Base-by-base conservation (phyloP, 2,329 filamentous ascomycete species). In the Colletotrichum kahawae region DNA sequence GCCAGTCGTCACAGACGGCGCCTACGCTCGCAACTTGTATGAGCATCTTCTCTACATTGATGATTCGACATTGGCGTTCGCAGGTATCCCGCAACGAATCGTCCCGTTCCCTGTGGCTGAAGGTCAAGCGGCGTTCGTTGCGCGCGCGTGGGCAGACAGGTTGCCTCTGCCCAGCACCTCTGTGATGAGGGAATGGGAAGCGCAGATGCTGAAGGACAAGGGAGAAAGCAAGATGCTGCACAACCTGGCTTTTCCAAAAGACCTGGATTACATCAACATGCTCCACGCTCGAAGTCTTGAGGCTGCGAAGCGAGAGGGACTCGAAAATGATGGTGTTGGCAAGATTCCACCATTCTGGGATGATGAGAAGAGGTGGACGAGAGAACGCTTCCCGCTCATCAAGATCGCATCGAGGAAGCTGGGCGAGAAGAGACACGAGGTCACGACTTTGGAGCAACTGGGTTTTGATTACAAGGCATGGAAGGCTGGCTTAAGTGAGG, bases 21-120 rank as follows among this genome's bases (percentile, higher is more conserved):
- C 86, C 60, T 87, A 91, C 64, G 90, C 92, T 1, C 83, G 89
- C 54, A 88, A 90, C 69, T 85, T 93, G 1, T 95, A 93, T 79
- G 87, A 94, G 77, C 93, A 96, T 77, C 80, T 95, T 4, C 92
- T 95, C 81, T 93, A 92, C 81, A 89, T 89, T 0, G 85, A 89
- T 0, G 88, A 92, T 31, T 93, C 93, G 0, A 94, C 92, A 0
- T 85, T 96, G 0, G 90, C 89, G 0, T 93, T 95, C 80, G 87
- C 93, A 4, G 90, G 89, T 1, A 84, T 95, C 13, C 90, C 91
- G 5, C 92, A 94, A 78, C 91, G 92, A 65, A 88, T 95, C 31
- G 92, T 95, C 4, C 94, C 94, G 0, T 95, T 95, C 77, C 92
- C 93, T 0, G 81, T 94, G 8, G 89, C 92, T 0, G 93, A 96